Percentiles rank a stretch among this genome's conserved stretches.
These are phyloP conservation scores for Gracilaria caudata DNA, from an alignment of 23 red algal species.

Conservation along the genomic window DNA sequence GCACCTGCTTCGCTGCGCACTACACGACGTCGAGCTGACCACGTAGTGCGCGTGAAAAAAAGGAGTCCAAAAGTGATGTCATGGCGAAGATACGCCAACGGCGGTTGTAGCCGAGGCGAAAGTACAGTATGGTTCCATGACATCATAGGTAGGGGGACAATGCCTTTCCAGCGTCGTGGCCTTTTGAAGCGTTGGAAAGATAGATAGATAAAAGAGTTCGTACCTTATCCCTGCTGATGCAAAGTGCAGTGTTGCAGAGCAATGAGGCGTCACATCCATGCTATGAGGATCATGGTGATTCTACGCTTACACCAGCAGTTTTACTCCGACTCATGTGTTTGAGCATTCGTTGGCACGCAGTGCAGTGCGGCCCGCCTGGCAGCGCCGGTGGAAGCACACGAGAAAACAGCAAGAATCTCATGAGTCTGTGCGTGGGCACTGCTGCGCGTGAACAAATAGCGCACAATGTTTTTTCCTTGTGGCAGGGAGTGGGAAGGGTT, in stretches of 20 bases:
- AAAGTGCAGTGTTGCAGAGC: not conserved
- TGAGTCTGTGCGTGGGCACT: no score
- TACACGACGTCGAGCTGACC: not conserved
- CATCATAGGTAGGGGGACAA: not conserved
- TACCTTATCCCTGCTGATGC: conserved; percentile 20
- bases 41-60: not conserved
- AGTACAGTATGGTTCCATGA: not conserved
- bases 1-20: no score
- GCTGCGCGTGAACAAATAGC: not conserved
- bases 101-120: not conserved
- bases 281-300: not conserved
- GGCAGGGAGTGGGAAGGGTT: not conserved
- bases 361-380: no score
- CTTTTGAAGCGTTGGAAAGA: conserved; percentile 10
- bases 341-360: conserved; percentile 29
- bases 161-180: not conserved
- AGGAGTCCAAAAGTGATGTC: not conserved
- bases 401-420: not conserved
- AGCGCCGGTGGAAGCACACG: not conserved
- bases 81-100: not conserved
- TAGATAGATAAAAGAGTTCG: not conserved
- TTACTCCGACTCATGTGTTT: conserved; percentile 2
- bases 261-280: not conserved
- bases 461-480: not conserved
- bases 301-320: not conserved